Base-by-base conservation (phyloP, 129 eudicot species). In the Flaveria brownii region DNA sequence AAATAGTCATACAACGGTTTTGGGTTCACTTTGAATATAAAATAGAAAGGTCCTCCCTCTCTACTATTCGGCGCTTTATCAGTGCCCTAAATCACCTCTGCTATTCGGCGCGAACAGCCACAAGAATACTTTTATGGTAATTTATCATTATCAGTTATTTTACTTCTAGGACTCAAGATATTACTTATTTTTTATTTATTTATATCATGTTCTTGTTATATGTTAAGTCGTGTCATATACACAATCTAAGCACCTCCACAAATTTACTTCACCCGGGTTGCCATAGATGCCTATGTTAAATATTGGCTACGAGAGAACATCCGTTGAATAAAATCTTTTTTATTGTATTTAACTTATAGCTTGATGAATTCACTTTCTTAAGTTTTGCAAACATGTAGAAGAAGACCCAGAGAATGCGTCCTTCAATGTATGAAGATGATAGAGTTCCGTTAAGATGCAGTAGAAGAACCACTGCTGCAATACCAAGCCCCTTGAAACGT, bases 361-460 rank as follows among this genome's bases (percentile, higher is more conserved):
- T 74, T 62, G 59, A 20, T 30, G 25, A 50, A 25, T 72, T 79
- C 7, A 70, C 60, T 26, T 22, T 71, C 6, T 70, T 71, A 30
- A 39, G 6, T 22, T 70, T 65, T 73, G 50, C 30, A 14, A 71
- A 33, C 65, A 76, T 66, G 65, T 78, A 81, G 90, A 91, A 88
- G 82, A 93, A 86, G 84, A 93, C 82, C 74, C 75, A 45, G 43
- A 87, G 69, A 81, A 87, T 88, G 91, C 92, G 87, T 82, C 95
- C 98, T 71, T 75, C 94, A 46, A 82, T 90, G 89, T 90, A 92
- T 10, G 94, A 90, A 61, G 96, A 92, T n/a, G 59, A 60, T 15
- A 46, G 17, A 78, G 62, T 78, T 70, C 42, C 54, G 22, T 1
- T 70, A 59, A 73, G 86, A 79, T 78, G 83, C 84, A 81, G 91